A percentile compares a stretch with the other conserved stretches of the same genome.
Evolutionary conservation across 495 filamentous ascomycete genomes (phyloP).

Genomic region (Thozetella sp.): DNA sequence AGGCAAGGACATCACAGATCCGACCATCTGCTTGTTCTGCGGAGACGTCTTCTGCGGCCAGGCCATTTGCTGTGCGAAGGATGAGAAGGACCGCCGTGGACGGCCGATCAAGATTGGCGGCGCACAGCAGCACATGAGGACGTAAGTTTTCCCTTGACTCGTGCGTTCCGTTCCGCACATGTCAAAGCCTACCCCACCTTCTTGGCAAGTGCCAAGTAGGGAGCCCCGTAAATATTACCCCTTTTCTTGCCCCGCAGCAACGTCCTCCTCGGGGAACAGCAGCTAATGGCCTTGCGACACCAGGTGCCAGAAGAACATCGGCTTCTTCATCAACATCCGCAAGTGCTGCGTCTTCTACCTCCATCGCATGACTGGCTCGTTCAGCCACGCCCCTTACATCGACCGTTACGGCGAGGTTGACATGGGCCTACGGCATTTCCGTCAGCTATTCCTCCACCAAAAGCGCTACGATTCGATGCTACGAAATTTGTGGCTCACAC

Average conservation of each 20-base stretch:
- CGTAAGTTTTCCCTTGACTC: no score
- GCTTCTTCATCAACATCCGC: conserved; percentile 92
- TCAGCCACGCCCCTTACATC: conserved; percentile 86
- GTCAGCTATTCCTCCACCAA: conserved; percentile 91
- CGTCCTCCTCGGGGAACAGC: no score
- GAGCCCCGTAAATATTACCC: conserved; percentile 21
- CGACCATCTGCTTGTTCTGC: conserved; percentile 91
- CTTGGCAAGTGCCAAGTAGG: background rate
- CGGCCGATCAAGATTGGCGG: conserved; percentile 62
- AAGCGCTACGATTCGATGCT: conserved; percentile 89
- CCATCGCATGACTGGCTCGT: conserved; percentile 80
- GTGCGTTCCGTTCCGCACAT: no score
- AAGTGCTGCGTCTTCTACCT: conserved; percentile 91
- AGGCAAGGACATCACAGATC: conserved; percentile 87
- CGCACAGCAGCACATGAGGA: conserved; percentile 84
- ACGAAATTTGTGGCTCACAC: conserved; percentile 83
- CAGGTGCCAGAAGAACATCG: conserved; percentile 87
- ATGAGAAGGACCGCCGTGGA: conserved; percentile 43
- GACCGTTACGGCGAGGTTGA: conserved; percentile 94
- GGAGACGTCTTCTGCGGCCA: conserved; percentile 96
- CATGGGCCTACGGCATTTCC: conserved; percentile 74
- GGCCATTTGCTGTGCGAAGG: conserved; percentile 82
- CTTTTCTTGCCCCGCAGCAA: no score
- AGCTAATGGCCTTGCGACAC: conserved; percentile 9
- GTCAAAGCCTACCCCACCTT: conserved; percentile 5